Base-by-base conservation (phyloP, 1,284 basidiomycete species). In the Pseudozyma sp. region DNA sequence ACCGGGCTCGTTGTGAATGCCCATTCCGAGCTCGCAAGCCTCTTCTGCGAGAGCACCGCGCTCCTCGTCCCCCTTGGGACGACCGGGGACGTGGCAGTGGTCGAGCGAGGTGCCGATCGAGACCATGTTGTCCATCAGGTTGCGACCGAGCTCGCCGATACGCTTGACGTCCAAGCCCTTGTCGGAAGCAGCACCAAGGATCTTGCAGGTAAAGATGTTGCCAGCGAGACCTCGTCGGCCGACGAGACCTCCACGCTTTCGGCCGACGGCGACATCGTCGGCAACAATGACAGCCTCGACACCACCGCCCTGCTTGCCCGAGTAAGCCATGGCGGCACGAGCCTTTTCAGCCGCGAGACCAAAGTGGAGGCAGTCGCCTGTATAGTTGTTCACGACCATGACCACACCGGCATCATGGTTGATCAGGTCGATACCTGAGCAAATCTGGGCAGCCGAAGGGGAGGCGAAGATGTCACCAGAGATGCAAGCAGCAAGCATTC, bases 1-100 rank as follows among this genome's bases (percentile, higher is more conserved):
- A n/a, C 88, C 89, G 29, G 88, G 86, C 71, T 89, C 89, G 69
- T 89, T 89, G 81, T 89, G 88, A 55, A 89, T 84, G 11, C 89
- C 89, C 57, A 89, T 83, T 1, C 88, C 88, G 34, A 89, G 81
- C 75, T 89, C 88, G 56, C 86, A 87, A 39, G 86, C 85, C 4
- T 81, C 82, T 5, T 81, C 80, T 9, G 68, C 69, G 29, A 85
- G 77, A 16, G 81, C 80, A 34, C 77, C 81, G 11, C 82, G 78
- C 50, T 78, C 76, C 56, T 81, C 81, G 17, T 50, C 68, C 33
- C 72, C 70, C 57, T 81, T 81, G 45, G 77, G 76, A 9, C 87
- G 81, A 16, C 88, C 88, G 13, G 88, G 88, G 45, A 89, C 87
- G 76, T 89, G 88, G 75, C 89, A 89, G 79, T 89, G 88, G 47